Base-by-base conservation (phyloP, 176 grass and related monocot genomes). In the Cymbopogon citratus region DNA sequence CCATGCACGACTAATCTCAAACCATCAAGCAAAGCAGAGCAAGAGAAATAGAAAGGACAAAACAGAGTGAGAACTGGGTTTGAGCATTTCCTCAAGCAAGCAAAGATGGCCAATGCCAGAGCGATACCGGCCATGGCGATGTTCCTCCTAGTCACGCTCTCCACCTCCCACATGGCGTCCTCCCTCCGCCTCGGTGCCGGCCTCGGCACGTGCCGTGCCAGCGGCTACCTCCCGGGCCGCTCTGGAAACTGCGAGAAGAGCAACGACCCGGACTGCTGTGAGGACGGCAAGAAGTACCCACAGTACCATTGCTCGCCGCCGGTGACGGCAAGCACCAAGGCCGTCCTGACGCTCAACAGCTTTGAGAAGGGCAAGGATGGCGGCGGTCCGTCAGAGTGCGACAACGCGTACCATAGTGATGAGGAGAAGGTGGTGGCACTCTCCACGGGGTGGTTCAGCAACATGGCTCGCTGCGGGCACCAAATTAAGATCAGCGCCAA, bases 301-400 rank as follows among this genome's bases (percentile, higher is more conserved):
- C 89, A 91, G 69, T 91, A 94, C 72, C 75, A 12, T 1, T 91
- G 89, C 80, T 94, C 89, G 36, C 92, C 89, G 9, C 80, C 86
- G 3, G 86, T 89, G 25, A 89, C 92, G 0, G 19, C 83, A 0
- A 51, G 56, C 68, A 91, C 89, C 41, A 77, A 15, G 1, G 89
- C 89, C 0, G 14, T 82, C 12, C 74, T 94, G 76, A 86, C 83
- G 9, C 62, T 91, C 31, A 85, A 85, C 83, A 86, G 83, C 71
- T 94, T 94, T 66, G 62, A 80, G 51, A 72, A 85, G 81, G 86
- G 80, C 48, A 84, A 90, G 24, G 89, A 86, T 7, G 86, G 89
- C 10, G 86, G 91, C 8, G 85, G 64, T 5, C 66, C 78, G 3
- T 80, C 92, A 2, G 86, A 82, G 61, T 94, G 86, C 35, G 86